Base-by-base conservation (phyloP, 2,329 filamentous ascomycete genomes). In the Fonsecaea erecta region DNA sequence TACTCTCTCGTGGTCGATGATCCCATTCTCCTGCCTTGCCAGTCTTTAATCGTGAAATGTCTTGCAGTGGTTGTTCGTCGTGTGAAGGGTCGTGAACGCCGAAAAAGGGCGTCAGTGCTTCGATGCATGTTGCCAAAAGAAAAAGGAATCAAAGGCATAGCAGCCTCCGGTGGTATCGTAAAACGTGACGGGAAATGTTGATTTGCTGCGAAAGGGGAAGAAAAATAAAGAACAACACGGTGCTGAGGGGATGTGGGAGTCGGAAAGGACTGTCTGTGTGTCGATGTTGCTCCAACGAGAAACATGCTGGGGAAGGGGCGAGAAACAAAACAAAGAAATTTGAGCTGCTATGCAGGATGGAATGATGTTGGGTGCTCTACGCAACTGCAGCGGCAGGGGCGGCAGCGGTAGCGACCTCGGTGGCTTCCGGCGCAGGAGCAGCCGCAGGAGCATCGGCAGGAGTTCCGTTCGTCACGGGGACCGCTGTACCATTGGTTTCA, bases 401-500 rank as follows among this genome's bases (percentile, higher is more conserved):
- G 32, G 63, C 61, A 34, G 63, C 54, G 16, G 66, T 53, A 57
- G 63, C n/a, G 57, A 69, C 62, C 26, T 71, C 69, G 30, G 51
- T 63, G 48, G 60, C 18, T 26, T 68, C 65, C 37, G 64, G 53
- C 18, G 68, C 60, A 56, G 70, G 65, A 56, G 66, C 62, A 60
- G 68, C 57, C 58, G 65, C 52, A 54, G 62, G 40, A 34, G 52
- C 64, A 62, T 71, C 69, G 60, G 64, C 66, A 60, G 67, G 51
- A n/a, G 60, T 62, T 48, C 66, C 66, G 34, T 68, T 67, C n/a
- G 64, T 48, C 32, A 65, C 63, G 53, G 34, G 54, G 35, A 48
- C 48, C 16, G 62, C 69, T 40, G 72, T 68, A 65, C 77, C 80
- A 66, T 82, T 81, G 64, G 82, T 76, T 72, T 85, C 84, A 52